These are phyloP conservation scores for Moricandia arvensis DNA, from an alignment of 345 rosid species.

Conservation along the genomic window DNA sequence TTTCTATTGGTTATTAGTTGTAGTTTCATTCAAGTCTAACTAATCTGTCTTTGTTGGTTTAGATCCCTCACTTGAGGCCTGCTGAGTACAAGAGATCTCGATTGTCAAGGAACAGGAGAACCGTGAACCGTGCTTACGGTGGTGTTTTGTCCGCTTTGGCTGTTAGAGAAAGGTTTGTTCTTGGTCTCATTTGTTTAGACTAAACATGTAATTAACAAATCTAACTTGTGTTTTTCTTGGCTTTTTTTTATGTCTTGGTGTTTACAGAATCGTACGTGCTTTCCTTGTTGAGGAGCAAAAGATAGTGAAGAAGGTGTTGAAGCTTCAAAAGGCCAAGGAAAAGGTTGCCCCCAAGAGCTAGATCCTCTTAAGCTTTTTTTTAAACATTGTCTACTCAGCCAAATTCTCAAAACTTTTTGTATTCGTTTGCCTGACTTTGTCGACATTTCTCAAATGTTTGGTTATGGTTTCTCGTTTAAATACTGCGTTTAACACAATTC, in stretches of 20 bases:
- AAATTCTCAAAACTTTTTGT: neutral
- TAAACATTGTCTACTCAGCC: neutral
- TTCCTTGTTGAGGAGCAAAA: slow-evolving; percentile 82
- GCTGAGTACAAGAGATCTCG: slow-evolving; percentile 84
- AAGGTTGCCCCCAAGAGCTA: slow-evolving; percentile 55
- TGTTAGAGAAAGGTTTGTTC: slow-evolving; percentile 75
- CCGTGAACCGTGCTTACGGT: slow-evolving; percentile 90
- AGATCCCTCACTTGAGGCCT: slow-evolving; percentile 94
- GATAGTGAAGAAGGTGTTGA: slow-evolving; percentile 80
- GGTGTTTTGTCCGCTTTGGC: slow-evolving; percentile 83
- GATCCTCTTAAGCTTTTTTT: neutral
- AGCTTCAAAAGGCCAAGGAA: slow-evolving; percentile 72
- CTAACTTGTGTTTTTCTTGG: neutral
- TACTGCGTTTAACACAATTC: neutral
- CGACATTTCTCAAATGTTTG: neutral
- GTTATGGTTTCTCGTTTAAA: neutral
- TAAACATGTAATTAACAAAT: neutral
- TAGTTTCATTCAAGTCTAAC: neutral
- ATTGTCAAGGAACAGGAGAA: slow-evolving; percentile 69
- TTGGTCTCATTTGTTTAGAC: neutral
- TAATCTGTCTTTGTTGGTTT: neutral
- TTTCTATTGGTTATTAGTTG: neutral
- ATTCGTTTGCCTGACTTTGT: neutral
- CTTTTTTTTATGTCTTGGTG: neutral
- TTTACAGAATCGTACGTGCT: slow-evolving; percentile 63